Base-by-base conservation (phyloP, 73 alveolate genomes). In the Paramecium biaurelia region DNA sequence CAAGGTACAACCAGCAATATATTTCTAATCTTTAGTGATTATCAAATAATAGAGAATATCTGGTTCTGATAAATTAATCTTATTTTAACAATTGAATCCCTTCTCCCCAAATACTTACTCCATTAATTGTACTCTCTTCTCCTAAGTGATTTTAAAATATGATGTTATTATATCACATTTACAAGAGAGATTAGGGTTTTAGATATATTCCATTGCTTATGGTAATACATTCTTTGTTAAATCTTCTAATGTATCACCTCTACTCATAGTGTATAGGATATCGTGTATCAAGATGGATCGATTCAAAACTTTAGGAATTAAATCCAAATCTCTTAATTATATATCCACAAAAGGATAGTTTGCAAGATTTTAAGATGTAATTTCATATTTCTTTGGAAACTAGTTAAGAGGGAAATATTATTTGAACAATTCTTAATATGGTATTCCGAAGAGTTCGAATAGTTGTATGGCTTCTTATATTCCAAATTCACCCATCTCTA, bases 41-140 rank as follows among this genome's bases (percentile, higher is more conserved):
- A 95, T 85, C 23, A 98, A 85, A 20, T 86, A 85, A 94, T 94
- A 94, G 2, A 92, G 92, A n/a, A 96, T 90, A 74, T 98, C 98
- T 8, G 99, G 98, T 45, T 97, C 88, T 42, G 93, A 84, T 72
- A 98, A 92, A 85, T 98, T 96, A 4, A 98, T 96, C 34, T 85
- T 93, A 32, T 93, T 97, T 59, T 85, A 72, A 86, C 94, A 93
- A 14, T 97, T 96, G 32, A 95, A 94, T 57, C 59, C 87, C 47
- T 93, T 96, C 45, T 63, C 18, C 15, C 84, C 84, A 82, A 96
- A 96, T 42, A 89, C 76, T 9, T 79, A 56, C 57, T 97, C 96
- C 5, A 98, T 94, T 59, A 98, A 95, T 35, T 85, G 94, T 15
- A 82, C 70, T 92, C 96, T 94, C 41, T 72, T 93, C 57, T 92